Percentiles rank a stretch among this genome's conserved stretches.
Conservation (phyloP, 148 eudicot species). For the Rhododendron vialii region DNA sequence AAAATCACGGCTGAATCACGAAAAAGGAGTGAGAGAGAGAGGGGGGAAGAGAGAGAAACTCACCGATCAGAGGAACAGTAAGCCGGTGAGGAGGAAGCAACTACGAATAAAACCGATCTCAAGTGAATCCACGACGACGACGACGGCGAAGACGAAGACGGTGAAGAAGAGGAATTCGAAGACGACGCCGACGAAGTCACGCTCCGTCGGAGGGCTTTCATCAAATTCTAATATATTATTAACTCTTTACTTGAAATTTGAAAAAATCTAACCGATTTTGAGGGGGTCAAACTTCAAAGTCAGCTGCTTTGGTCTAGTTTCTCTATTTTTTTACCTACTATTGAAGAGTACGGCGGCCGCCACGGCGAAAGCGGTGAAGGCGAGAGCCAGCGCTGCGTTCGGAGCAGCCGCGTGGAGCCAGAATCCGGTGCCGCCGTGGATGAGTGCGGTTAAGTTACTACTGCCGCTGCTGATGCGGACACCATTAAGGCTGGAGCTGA, state of each 20-base stretch:
- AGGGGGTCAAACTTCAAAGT: constrained; percentile 18
- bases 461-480: constrained; percentile 25
- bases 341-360: constrained; percentile 57
- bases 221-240: constrained; percentile 24
- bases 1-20: neutral
- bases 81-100: constrained; percentile 70
- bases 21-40: neutral
- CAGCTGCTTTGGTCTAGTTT: neutral
- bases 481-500: constrained; percentile 19
- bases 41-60: constrained; percentile 24
- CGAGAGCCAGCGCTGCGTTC: constrained; percentile 36
- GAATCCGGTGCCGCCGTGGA: constrained; percentile 29
- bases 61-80: constrained; percentile 72
- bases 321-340: constrained; percentile 35
- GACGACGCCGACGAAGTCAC: constrained; percentile 59
- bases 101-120: constrained; percentile 80
- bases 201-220: constrained; percentile 76
- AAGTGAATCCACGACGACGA: constrained; percentile 84
- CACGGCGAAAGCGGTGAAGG: constrained; percentile 62
- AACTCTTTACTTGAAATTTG: neutral
- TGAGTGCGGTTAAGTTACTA: constrained; percentile 14
- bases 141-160: constrained; percentile 45
- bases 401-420: neutral
- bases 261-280: neutral
- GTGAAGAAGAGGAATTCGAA: constrained; percentile 38